Percentiles rank a stretch among this genome's conserved stretches.
phyloP scores from a whole-genome alignment of 1,139 yeast genomes.

The Candida sanyaensis region DNA sequence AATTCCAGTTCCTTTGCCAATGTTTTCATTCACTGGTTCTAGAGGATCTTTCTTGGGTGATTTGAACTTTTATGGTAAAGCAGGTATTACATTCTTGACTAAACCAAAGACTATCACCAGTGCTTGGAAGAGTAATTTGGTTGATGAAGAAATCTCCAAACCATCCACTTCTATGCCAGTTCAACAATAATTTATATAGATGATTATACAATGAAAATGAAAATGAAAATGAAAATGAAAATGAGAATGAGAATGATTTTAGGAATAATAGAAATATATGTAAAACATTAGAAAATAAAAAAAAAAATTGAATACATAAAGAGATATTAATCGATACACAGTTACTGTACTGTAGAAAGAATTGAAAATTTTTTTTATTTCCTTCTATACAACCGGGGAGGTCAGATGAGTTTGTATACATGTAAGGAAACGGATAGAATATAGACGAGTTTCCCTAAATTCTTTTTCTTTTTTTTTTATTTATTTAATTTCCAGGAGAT shows the following conservation, averaged over 20 bases:
- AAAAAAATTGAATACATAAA: too few relatives aligned
- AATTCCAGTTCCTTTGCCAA: slow-evolving; percentile 82
- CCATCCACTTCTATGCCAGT: slow-evolving; percentile 72
- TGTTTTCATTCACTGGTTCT: slow-evolving; percentile 81
- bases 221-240: slow-evolving; percentile 2
- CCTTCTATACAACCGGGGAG: too few relatives aligned
- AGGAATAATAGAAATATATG: not conserved
- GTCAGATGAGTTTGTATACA: too few relatives aligned
- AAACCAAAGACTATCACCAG: slow-evolving; percentile 77
- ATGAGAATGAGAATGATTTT: not conserved
- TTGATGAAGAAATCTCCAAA: slow-evolving; percentile 45
- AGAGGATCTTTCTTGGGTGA: slow-evolving; percentile 79
- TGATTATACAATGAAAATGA: not conserved
- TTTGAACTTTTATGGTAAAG: slow-evolving; percentile 77
- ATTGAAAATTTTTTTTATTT: too few relatives aligned
- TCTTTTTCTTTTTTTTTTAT: too few relatives aligned
- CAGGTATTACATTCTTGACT: slow-evolving; percentile 71
- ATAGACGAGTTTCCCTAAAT: too few relatives aligned
- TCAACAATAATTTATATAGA: slow-evolving; percentile 35
- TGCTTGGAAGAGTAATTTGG: slow-evolving; percentile 64
- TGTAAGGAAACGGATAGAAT: too few relatives aligned
- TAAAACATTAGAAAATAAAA: too few relatives aligned
- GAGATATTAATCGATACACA: too few relatives aligned
- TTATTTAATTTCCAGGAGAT: too few relatives aligned
- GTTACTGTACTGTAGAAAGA: too few relatives aligned